These are phyloP conservation scores for Musa balbisiana DNA, from an alignment of 202 grass and related monocot species.

Conservation along the genomic window DNA sequence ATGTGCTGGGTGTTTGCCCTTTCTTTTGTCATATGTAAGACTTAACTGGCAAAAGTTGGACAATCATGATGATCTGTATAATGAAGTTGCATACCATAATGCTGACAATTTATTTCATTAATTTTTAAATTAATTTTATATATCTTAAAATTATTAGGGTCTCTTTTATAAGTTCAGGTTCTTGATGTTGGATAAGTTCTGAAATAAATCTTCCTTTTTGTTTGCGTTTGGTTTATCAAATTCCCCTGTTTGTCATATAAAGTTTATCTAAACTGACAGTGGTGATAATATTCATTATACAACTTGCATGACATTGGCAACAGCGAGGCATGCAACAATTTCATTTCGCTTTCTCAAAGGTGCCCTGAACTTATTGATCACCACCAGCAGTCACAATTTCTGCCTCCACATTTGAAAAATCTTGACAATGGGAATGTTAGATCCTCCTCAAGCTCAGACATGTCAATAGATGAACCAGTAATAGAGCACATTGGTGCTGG, in stretches of 20 bases:
- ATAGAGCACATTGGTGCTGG: constrained; percentile 30
- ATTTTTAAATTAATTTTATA: constrained; percentile 33
- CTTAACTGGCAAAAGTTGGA: too few species aligned
- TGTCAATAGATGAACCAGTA: constrained; percentile 85
- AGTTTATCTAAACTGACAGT: background rate
- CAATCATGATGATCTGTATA: too few species aligned
- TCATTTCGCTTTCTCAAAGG: constrained; percentile 72
- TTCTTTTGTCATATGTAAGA: background rate
- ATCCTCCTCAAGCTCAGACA: constrained; percentile 82
- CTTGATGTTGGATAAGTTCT: background rate
- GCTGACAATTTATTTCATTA: constrained; percentile 43
- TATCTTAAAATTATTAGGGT: background rate
- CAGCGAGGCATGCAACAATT: constrained; percentile 92
- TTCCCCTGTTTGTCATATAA: background rate
- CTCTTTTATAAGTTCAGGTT: too few species aligned
- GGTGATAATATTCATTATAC: background rate
- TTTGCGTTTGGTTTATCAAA: background rate
- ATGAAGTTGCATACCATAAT: background rate
- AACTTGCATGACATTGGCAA: constrained; percentile 27
- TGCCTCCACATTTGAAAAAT: constrained; percentile 49
- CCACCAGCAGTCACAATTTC: constrained; percentile 25
- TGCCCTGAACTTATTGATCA: constrained; percentile 49
- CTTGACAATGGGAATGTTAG: constrained; percentile 51
- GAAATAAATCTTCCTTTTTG: background rate
- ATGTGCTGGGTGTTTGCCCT: background rate